Conservation (phyloP, 2,329 filamentous ascomycete genomes). For the Trichoderma hamatum region DNA sequence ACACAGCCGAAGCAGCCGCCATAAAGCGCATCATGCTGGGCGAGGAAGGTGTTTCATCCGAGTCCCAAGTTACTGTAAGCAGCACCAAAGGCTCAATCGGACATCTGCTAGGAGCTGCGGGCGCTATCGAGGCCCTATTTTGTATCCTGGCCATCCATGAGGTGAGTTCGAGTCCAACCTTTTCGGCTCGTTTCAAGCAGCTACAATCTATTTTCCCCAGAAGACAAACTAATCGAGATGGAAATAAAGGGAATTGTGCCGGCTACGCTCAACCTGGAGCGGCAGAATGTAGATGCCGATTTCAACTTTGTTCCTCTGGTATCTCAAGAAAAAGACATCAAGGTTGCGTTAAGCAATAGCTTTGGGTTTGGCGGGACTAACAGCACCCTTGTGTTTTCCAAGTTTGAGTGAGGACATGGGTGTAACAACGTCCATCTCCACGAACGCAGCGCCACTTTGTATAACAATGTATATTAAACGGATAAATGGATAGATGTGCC, state of each 20-base stretch:
- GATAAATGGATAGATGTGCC: not conserved
- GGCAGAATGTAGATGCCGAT: constrained; percentile 65
- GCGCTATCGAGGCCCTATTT: constrained; percentile 87
- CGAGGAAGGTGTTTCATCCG: constrained; percentile 63
- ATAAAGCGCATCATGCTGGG: constrained; percentile 78
- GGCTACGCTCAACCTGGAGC: constrained; percentile 81
- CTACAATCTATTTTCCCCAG: not conserved
- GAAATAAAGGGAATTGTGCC: constrained; percentile 72
- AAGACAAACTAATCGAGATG: not conserved
- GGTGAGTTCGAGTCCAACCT: constrained; percentile 53
- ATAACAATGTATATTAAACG: not conserved
- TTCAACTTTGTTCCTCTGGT: constrained; percentile 83
- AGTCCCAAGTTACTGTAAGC: constrained; percentile 76
- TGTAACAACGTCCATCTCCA: not conserved
- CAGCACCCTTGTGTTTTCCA: constrained; percentile 78
- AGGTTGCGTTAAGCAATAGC: constrained; percentile 85
- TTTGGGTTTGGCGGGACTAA: constrained; percentile 99
- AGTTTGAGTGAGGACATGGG: constrained; percentile 25
- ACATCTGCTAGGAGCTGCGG: constrained; percentile 88
- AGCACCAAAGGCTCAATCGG: constrained; percentile 94
- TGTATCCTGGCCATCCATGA: constrained; percentile 77
- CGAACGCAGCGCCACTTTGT: not conserved
- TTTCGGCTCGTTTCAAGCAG: constrained; percentile 17
- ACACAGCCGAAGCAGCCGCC: constrained; percentile 83
- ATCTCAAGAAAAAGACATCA: constrained; percentile 70